These are phyloP conservation scores for Spathaspora gorwiae DNA, from an alignment of 805 yeast species.

Conservation along the genomic window DNA sequence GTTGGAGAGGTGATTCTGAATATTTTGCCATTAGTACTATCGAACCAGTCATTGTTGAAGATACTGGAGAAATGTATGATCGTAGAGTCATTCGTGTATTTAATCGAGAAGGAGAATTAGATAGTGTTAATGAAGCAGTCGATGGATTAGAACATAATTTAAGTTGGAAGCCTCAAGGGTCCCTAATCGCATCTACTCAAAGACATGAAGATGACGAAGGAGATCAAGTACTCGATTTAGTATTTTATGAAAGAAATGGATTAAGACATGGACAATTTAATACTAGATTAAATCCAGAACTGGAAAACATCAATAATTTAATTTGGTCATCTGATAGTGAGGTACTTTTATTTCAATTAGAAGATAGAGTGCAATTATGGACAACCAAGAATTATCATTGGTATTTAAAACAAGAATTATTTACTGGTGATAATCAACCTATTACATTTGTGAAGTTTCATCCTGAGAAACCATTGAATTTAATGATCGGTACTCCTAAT, in stretches of 20 bases:
- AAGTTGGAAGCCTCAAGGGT: conserved; percentile 90
- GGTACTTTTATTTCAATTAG: conserved; percentile 63
- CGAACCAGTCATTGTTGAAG: conserved; percentile 46
- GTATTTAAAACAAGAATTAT: conserved; percentile 83
- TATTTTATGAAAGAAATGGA: conserved; percentile 92
- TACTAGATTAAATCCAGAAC: conserved; percentile 52
- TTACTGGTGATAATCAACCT: conserved; percentile 15
- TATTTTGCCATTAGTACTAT: conserved; percentile 65
- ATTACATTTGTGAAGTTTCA: conserved; percentile 66
- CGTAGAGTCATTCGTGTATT: conserved; percentile 83
- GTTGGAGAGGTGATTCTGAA: conserved; percentile 97
- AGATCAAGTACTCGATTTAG: conserved; percentile 46
- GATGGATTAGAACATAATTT: conserved; percentile 71
- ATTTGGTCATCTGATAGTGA: conserved; percentile 84
- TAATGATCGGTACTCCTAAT: conserved; percentile 57
- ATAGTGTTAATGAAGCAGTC: conserved; percentile 84
- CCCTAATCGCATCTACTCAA: conserved; percentile 78
- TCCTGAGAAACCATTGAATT: conserved; percentile 77
- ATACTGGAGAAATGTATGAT: conserved; percentile 29
- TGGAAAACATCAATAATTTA: conserved; percentile 44
- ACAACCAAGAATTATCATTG: conserved; percentile 90
- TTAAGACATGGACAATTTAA: conserved; percentile 83
- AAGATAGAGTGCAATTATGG: conserved; percentile 77
- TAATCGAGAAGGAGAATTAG: conserved; percentile 70
- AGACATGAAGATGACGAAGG: conserved; percentile 57